Base-by-base conservation (phyloP, 179 eudicot species). In the Camellia oleifera region DNA sequence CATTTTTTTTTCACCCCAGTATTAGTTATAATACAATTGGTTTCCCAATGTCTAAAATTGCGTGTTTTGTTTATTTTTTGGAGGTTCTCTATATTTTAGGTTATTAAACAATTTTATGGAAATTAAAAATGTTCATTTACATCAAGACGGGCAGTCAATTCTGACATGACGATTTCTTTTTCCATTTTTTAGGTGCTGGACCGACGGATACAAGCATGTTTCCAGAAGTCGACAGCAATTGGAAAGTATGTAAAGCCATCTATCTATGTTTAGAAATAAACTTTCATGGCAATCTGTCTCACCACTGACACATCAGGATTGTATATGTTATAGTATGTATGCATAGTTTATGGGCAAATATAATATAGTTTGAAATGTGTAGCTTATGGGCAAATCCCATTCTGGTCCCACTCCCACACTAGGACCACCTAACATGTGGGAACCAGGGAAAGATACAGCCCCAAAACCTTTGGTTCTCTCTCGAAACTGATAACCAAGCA, bases 211-310 rank as follows among this genome's bases (percentile, higher is more conserved):
- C 87, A 62, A 84, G 85, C 91, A 89, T 94, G 89, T 93, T 93
- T 80, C 97, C 97, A 52, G 96, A 92, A 83, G 97, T 83, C 44
- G 94, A 90, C 70, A 93, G 97, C 83, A 89, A 86, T 69, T 93
- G 97, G 97, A 93, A 92, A 82, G 97, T 93, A 89, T 54, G 92
- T 81, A 76, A 46, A 54, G 66, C 72, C 45, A 32, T 32, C 40
- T 32, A 60, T 56, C 48, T 82, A 7, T 65, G 14, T 32, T 65
- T 54, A 70, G 54, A 66, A 78, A 2, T n/a, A 44, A 53, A 20
- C 62, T 40, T 77, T 76, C 20, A 12, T 46, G 50, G 69, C n/a
- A 61, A 2, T 5, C 11, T 75, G 17, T 56, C 1, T 60, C 53
- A 58, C 53, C 11, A 2, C 32, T 4, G 6, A 60, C 10, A 4